Percentiles rank a stretch among this genome's conserved stretches.
phyloP scores from a whole-genome alignment of 1,139 yeast species.

The Geotrichum klebahnii region DNA sequence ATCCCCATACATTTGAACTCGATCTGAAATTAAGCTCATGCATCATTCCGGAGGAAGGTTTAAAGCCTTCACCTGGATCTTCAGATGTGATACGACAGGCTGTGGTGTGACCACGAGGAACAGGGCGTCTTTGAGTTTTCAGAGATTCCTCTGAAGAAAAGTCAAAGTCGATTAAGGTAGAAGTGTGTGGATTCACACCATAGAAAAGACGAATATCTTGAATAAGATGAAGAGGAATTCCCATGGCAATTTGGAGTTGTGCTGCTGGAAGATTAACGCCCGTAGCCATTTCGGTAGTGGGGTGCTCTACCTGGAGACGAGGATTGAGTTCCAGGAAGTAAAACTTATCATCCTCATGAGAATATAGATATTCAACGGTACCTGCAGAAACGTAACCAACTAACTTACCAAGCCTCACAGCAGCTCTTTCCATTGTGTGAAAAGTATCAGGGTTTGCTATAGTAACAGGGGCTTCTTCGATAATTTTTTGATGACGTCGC shows the following conservation, averaged over 20 bases:
- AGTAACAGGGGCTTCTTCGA: conserved; percentile 96
- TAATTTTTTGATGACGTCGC: conserved; percentile 94
- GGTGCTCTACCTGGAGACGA: conserved; percentile 98
- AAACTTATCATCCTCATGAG: conserved; percentile 89
- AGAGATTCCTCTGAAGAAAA: conserved; percentile 69
- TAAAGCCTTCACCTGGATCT: conserved; percentile 98
- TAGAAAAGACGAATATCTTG: conserved; percentile 86
- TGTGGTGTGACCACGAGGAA: conserved; percentile 96
- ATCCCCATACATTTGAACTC: conserved; percentile 98
- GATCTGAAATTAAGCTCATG: conserved; percentile 96
- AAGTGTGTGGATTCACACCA: conserved; percentile 92
- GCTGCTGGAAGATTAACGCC: conserved; percentile 98
- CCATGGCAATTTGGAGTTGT: conserved; percentile 98
- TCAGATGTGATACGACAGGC: conserved; percentile 98
- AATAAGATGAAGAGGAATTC: conserved; percentile 92
- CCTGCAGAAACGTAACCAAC: conserved; percentile 99
- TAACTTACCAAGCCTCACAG: conserved; percentile 89
- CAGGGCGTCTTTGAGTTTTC: conserved; percentile 82
- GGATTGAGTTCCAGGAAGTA: conserved; percentile 95
- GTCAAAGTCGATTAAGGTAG: conserved; percentile 86
- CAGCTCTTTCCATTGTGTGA: conserved; percentile 90
- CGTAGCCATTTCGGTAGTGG: conserved; percentile 98
- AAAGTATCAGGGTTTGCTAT: conserved; percentile 85
- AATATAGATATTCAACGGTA: conserved; percentile 94
- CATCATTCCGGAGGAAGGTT: conserved; percentile 94